These are phyloP conservation scores for Nitzschia inconspicua DNA, from an alignment of 108 stramenopile genomes.

Conservation along the genomic window DNA sequence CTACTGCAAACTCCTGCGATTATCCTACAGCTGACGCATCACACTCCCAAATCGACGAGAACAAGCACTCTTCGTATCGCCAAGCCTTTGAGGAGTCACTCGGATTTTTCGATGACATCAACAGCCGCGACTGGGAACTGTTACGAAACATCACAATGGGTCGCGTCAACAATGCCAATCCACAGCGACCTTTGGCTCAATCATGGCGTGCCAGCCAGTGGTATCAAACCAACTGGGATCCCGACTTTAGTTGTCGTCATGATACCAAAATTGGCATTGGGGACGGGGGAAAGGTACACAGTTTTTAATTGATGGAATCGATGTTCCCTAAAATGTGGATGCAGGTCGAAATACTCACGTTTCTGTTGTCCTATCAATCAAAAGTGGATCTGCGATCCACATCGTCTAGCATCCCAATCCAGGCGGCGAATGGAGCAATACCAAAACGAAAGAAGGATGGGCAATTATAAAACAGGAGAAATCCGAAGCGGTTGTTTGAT, in stretches of 20 bases:
- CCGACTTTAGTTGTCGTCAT: conserved; percentile 36
- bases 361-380: too few species aligned
- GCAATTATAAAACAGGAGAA: neutral
- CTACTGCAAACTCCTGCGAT: too few species aligned
- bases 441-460: conserved; percentile 1
- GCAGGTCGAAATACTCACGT: too few species aligned
- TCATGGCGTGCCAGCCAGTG: neutral
- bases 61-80: too few species aligned
- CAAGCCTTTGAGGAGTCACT: too few species aligned
- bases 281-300: conserved; percentile 23
- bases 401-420: conserved; percentile 9
- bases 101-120: too few species aligned
- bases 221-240: conserved; percentile 40
- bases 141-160: conserved; percentile 3
- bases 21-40: too few species aligned
- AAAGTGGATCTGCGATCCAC: conserved; percentile 40
- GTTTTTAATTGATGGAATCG: too few species aligned
- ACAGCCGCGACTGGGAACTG: too few species aligned
- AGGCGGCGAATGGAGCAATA: conserved; percentile 2
- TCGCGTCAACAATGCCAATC: neutral
- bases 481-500: too few species aligned
- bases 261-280: conserved; percentile 8
- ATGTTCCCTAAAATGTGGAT: too few species aligned
- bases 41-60: too few species aligned
- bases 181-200: neutral